phyloP scores from a whole-genome alignment of 1,139 yeast genomes.

The Hyphopichia pseudoburtonii region DNA sequence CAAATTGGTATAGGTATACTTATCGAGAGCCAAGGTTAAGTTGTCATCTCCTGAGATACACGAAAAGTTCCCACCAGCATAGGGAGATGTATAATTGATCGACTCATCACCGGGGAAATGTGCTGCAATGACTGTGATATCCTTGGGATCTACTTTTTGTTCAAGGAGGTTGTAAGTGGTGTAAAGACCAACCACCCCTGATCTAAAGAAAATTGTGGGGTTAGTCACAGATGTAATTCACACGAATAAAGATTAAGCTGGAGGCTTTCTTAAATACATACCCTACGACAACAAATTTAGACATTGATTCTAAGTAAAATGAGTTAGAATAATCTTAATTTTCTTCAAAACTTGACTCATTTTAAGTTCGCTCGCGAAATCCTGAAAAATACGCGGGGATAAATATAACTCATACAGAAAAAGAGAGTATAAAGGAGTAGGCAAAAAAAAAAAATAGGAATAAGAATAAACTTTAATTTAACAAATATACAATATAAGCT shows the following conservation, averaged over 20 bases:
- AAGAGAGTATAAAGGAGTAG: too few species aligned
- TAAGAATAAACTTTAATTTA: conserved; percentile 5
- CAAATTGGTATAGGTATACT: conserved; percentile 17
- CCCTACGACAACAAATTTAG: background rate
- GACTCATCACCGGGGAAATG: conserved; percentile 24
- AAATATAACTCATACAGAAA: too few species aligned
- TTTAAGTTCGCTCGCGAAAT: too few species aligned
- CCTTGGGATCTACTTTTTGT: conserved; percentile 12
- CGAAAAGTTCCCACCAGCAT: conserved; percentile 22
- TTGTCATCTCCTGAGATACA: conserved; percentile 9
- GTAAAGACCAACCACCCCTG: conserved; percentile 27
- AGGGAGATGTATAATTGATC: conserved; percentile 21
- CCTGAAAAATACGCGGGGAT: too few species aligned
- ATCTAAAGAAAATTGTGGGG: conserved; percentile 9
- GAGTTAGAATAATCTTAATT: too few species aligned
- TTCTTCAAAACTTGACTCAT: too few species aligned
- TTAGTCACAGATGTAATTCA: background rate
- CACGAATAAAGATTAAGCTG: too few species aligned
- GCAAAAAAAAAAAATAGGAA: too few species aligned
- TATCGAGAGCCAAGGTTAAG: conserved; percentile 8
- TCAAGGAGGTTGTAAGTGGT: conserved; percentile 22
- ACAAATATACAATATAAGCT: conserved; percentile 9
- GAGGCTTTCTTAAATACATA: background rate
- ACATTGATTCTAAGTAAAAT: too few species aligned
- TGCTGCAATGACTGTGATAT: conserved; percentile 18